Evolutionary conservation across 306 rosid species (phyloP), one percentile per base, ranked within the genome.

Genomic region (Cucurbita ficifolia): DNA sequence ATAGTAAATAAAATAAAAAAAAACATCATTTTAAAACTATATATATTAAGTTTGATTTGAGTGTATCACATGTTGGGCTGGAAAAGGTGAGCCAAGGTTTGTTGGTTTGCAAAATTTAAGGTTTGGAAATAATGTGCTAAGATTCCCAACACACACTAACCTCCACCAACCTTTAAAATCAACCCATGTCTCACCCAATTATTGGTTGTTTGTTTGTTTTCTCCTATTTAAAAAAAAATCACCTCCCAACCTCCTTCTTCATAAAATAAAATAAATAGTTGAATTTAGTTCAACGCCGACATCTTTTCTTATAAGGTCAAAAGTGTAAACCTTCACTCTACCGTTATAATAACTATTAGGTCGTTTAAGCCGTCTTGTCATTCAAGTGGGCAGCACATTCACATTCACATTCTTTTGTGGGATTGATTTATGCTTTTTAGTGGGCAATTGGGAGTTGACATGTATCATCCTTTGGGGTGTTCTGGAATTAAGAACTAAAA

Each of bases 71-170:
- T 68, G 73, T 65, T 18, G 73, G 42, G 1, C 19, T 67, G 45
- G 39, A 68, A 65, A 65, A 43, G 72, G 6, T 45, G 18, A 21
- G 11, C 18, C 43, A 21, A 69, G 29, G 42, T 69, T 69, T 48
- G 73, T 69, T 48, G 21, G 40, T 69, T 69, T 69, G 43, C 73
- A 45, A 24, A 16, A 29, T 45, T 48, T 6, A 69, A 69, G 73
- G 57, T 69, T 69, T 69, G 39, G 18, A 69, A 69, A 69, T 48
- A 69, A 69, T 46, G 73, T 68, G 56, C 72, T 68, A 68, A 46
- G 73, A 68, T 68, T 68, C 73, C 56, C 73, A 24, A 68, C 73
- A 24, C 42, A 12, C 56, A 68, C 56, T 45, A 68, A 12, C 19
- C 5, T 68, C 73, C 73, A 68, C 46, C 8, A 24, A 68, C 42